Evolutionary conservation across 768 basidiomycete species (phyloP).

Genomic region (Leccinum boreale): DNA sequence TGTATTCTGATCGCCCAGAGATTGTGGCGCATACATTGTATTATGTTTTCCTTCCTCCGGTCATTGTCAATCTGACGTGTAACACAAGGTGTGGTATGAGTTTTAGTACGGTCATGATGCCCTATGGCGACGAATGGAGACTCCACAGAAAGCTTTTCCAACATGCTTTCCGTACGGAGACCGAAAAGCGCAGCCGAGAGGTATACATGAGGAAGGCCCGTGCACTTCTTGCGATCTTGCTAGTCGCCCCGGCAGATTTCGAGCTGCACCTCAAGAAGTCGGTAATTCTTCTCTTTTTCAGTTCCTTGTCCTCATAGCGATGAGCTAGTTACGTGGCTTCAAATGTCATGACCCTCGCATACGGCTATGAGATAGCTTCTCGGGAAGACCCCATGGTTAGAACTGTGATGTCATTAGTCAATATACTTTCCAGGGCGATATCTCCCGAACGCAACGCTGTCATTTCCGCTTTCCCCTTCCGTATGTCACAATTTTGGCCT

Average conservation of each 20-base stretch:
- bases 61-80: neutral
- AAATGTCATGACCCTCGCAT: conserved; percentile 24
- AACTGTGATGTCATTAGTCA: conserved; percentile 14
- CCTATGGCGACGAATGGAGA: conserved; percentile 31
- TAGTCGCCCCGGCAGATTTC: conserved; percentile 22
- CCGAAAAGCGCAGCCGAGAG: conserved; percentile 15
- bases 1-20: conserved; percentile 28
- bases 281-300: neutral
- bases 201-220: conserved; percentile 19
- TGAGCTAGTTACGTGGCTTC: conserved; percentile 23
- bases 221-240: conserved; percentile 20
- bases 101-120: conserved; percentile 27
- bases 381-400: conserved; percentile 22
- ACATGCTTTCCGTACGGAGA: conserved; percentile 24
- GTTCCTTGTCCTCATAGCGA: neutral
- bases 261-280: conserved; percentile 24
- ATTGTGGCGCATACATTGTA: conserved; percentile 17
- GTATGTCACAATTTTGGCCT: conserved; percentile 7
- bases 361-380: conserved; percentile 20
- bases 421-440: conserved; percentile 20
- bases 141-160: conserved; percentile 31
- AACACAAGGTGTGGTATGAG: conserved; percentile 24
- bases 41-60: neutral
- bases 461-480: conserved; percentile 21
- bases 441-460: conserved; percentile 19